Evolutionary conservation across 2,329 filamentous ascomycete species (phyloP).

Genomic region (Tetracladium maxilliforme): DNA sequence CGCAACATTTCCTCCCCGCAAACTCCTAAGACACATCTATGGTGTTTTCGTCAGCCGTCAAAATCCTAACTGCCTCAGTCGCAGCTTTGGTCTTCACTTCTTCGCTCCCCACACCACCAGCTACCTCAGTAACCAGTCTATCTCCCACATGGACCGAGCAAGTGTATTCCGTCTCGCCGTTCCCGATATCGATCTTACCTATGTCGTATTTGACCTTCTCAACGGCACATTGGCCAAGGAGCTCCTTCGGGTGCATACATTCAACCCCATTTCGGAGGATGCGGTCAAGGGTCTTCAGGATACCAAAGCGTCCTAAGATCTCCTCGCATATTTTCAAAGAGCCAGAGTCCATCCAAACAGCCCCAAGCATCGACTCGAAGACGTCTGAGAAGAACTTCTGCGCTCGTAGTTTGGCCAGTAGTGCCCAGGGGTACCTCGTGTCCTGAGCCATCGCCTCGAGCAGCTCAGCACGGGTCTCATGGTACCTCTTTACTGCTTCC

Average conservation of each 20-base stretch:
- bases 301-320: slow-evolving; percentile 48
- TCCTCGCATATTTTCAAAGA: slow-evolving; percentile 39
- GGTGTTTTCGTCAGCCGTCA: no score
- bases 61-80: slow-evolving; percentile 26
- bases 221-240: slow-evolving; percentile 44
- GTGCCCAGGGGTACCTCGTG: slow-evolving; percentile 58
- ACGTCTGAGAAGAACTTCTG: slow-evolving; percentile 76
- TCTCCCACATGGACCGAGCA: slow-evolving; percentile 36
- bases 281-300: slow-evolving; percentile 46
- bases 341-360: slow-evolving; percentile 70
- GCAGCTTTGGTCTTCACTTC: slow-evolving; percentile 43
- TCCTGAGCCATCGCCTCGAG: slow-evolving; percentile 30
- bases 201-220: slow-evolving; percentile 38
- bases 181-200: slow-evolving; percentile 6
- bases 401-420: slow-evolving; percentile 47
- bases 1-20: no score
- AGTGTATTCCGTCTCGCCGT: slow-evolving; percentile 10
- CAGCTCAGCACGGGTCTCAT: no score
- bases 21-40: no score
- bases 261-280: slow-evolving; percentile 45
- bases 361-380: slow-evolving; percentile 67
- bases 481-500: slow-evolving; percentile 22
- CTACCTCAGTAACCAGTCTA: slow-evolving; percentile 26
- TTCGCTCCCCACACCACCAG: slow-evolving; percentile 27
- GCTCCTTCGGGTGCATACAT: slow-evolving; percentile 51